Percentiles rank a stretch among this genome's conserved stretches.
Evolutionary conservation across 2,329 filamentous ascomycete genomes (phyloP).

Genomic region (Pochonia chlamydosporia): DNA sequence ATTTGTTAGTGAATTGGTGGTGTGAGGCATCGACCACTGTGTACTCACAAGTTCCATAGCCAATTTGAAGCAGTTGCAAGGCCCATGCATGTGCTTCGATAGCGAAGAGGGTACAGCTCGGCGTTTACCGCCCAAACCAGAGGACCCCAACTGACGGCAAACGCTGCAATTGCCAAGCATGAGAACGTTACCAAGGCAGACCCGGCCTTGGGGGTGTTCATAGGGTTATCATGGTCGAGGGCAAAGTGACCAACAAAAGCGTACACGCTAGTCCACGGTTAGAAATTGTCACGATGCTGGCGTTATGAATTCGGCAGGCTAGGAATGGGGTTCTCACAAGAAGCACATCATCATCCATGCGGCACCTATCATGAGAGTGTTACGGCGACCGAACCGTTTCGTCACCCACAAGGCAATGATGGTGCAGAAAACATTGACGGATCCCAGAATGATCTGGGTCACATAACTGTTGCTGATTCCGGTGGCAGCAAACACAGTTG

Average conservation of each 20-base stretch:
- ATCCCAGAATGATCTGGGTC: conserved; percentile 62
- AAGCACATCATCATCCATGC: conserved; percentile 54
- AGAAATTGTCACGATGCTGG: too few relatives aligned
- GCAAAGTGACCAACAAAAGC: conserved; percentile 43
- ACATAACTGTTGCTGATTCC: conserved; percentile 61
- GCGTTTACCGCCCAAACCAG: conserved; percentile 62
- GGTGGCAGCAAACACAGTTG: conserved; percentile 59
- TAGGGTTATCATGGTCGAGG: conserved; percentile 34
- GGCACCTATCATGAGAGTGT: conserved; percentile 56
- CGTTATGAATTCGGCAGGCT: too few relatives aligned
- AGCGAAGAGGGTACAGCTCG: conserved; percentile 57
- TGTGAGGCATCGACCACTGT: conserved; percentile 8
- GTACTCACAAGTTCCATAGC: conserved; percentile 55
- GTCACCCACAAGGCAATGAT: conserved; percentile 60
- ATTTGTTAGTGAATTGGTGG: background rate
- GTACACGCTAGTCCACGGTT: conserved; percentile 28
- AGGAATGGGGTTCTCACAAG: too few relatives aligned
- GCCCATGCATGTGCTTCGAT: conserved; percentile 48
- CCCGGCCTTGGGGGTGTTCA: conserved; percentile 43
- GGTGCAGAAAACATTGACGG: conserved; percentile 63
- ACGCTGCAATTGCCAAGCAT: conserved; percentile 61
- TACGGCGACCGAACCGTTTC: conserved; percentile 58
- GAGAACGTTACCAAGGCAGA: conserved; percentile 62
- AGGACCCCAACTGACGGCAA: conserved; percentile 65
- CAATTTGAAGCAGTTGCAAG: conserved; percentile 54